Evolutionary conservation across 1,139 yeast genomes (phyloP).

Genomic region (Schwanniomyces etchellsii): DNA sequence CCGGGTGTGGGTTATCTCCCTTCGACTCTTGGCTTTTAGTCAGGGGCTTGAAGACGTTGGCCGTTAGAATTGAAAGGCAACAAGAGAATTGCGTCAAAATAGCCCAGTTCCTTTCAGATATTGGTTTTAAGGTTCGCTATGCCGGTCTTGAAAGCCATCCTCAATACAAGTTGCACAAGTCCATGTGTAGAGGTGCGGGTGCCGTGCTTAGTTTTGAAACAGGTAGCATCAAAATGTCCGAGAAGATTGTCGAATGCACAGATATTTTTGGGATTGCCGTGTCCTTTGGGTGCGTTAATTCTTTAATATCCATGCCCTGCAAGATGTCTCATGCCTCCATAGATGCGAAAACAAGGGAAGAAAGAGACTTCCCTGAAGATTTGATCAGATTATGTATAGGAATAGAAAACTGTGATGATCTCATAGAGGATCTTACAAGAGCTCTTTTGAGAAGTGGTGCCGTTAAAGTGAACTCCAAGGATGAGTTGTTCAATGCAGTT

Average conservation of each 20-base stretch:
- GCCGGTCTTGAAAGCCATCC: slow-evolving; percentile 84
- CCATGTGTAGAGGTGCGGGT: slow-evolving; percentile 81
- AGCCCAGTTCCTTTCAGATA: slow-evolving; percentile 63
- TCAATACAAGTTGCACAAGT: slow-evolving; percentile 69
- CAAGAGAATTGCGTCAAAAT: slow-evolving; percentile 71
- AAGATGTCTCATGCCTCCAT: slow-evolving; percentile 96
- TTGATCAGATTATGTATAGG: slow-evolving; percentile 85
- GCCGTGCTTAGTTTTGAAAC: slow-evolving; percentile 89
- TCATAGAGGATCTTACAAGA: slow-evolving; percentile 66
- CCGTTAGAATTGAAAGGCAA: slow-evolving; percentile 81
- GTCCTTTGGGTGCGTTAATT: slow-evolving; percentile 90
- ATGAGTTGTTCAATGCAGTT: slow-evolving; percentile 41
- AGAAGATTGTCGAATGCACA: slow-evolving; percentile 69
- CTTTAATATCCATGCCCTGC: slow-evolving; percentile 88
- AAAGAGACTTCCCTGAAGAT: slow-evolving; percentile 89
- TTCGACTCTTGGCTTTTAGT: slow-evolving; percentile 85
- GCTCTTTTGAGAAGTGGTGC: slow-evolving; percentile 69
- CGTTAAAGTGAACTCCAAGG: slow-evolving; percentile 36
- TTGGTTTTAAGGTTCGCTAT: slow-evolving; percentile 68
- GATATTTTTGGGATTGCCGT: slow-evolving; percentile 85
- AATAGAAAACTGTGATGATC: slow-evolving; percentile 62
- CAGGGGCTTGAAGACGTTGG: slow-evolving; percentile 82
- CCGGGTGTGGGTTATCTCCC: slow-evolving; percentile 88
- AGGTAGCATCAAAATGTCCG: slow-evolving; percentile 62
- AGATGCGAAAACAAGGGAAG: slow-evolving; percentile 79